These are phyloP conservation scores for Plectranthus barbatus DNA, from an alignment of 257 asterid species.

Conservation along the genomic window DNA sequence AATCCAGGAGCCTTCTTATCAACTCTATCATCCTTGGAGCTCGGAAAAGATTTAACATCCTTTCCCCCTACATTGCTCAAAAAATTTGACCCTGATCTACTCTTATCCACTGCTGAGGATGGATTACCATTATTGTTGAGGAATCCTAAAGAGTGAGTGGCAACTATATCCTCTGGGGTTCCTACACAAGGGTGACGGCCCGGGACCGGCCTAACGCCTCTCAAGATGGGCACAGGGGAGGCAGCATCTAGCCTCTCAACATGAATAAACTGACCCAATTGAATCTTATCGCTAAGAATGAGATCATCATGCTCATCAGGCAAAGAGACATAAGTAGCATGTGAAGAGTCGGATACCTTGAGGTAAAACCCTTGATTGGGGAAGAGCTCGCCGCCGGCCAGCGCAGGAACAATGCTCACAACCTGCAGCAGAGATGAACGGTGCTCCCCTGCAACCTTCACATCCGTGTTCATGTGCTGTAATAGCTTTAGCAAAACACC, in stretches of 20 bases:
- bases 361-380: slow-evolving; percentile 92
- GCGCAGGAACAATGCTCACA: slow-evolving; percentile 91
- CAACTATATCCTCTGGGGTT: slow-evolving; percentile 87
- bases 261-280: slow-evolving; percentile 88
- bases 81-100: slow-evolving; percentile 25
- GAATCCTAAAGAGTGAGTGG: slow-evolving; percentile 80
- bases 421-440: slow-evolving; percentile 90
- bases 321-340: slow-evolving; percentile 89
- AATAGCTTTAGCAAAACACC: slow-evolving; percentile 89
- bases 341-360: slow-evolving; percentile 98
- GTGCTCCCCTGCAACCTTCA: slow-evolving; percentile 93
- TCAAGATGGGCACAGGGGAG: slow-evolving; percentile 85
- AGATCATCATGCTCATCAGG: slow-evolving; percentile 94
- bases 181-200: slow-evolving; percentile 98
- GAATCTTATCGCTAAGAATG: slow-evolving; percentile 88
- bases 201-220: slow-evolving; percentile 77
- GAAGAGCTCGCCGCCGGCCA: slow-evolving; percentile 92
- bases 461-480: slow-evolving; percentile 97
- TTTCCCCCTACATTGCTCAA: slow-evolving; percentile 25
- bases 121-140: slow-evolving; percentile 46
- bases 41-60: slow-evolving; percentile 35
- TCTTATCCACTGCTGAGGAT: slow-evolving; percentile 32
- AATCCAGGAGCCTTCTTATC: slow-evolving; percentile 48
- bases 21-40: slow-evolving; percentile 38
- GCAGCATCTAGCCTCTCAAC: slow-evolving; percentile 91